Evolutionary conservation across 2,329 filamentous ascomycete species (phyloP), one percentile per base, ranked within the genome.

Genomic region (Drechslerella dactyloides): DNA sequence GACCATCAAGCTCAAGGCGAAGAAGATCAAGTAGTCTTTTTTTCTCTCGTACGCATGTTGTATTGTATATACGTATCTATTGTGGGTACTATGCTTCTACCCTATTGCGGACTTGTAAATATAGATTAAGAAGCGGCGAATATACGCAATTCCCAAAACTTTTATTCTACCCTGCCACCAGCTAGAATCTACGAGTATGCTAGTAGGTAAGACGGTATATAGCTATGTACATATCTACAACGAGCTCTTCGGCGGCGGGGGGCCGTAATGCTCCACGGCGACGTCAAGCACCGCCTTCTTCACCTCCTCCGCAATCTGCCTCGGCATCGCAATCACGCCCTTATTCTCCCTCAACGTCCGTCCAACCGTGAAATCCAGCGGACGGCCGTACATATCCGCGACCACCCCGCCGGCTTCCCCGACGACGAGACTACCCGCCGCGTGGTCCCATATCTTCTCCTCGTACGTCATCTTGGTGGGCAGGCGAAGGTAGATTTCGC

Each of bases 401-500:
- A 99, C 93, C 77, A 90, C 84, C 54, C 94, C 96, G 57, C 94
- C 94, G 1, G 94, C 92, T 81, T 99, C 96, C 65, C 93, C 85
- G 44, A 97, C 94, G 75, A 99, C 93, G 69, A 99, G 82, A 77
- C 96, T 93, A 44, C 94, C 94, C 11, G 93, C 94, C 17, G 94
- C 94, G 80, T 99, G 94, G 79, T 99, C 94, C 94, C 94, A 99
- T 76, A 99, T 99, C 86, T 99, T 99, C 84, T 99, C 94, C 80
- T 96, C 87, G 82, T 99, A 99, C 76, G 89, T 89, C 79, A 86
- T 90, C 70, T 3, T 55, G 27, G 91, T 89, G 2, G 94, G 94
- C 68, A 99, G 82, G 60, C 96, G 86, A 66, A 99, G 85, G 81
- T 99, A 99, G 75, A 99, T 88, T 78, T 99, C 94, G 55, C 93